phyloP scores from a whole-genome alignment of 352 stramenopile genomes.

The Phytopythium boreale region DNA sequence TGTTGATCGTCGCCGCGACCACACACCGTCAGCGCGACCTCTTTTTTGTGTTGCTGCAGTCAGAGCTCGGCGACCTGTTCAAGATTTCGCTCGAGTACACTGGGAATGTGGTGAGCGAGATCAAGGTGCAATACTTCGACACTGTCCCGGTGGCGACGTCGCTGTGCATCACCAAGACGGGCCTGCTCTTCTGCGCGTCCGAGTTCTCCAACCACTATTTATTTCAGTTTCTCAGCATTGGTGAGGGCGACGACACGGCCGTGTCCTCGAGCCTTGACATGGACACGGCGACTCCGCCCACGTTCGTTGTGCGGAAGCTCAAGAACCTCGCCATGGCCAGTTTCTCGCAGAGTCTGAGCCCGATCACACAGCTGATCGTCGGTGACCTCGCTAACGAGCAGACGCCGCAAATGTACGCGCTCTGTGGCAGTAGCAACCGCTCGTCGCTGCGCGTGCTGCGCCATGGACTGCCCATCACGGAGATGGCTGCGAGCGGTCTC shows the following conservation, averaged over 20 bases:
- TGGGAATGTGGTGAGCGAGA: conserved; percentile 72
- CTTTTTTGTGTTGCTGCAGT: conserved; percentile 98
- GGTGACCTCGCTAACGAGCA: conserved; percentile 95
- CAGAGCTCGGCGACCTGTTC: conserved; percentile 98
- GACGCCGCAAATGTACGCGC: conserved; percentile 95
- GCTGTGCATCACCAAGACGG: conserved; percentile 98
- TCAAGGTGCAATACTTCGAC: conserved; percentile 95
- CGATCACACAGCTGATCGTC: conserved; percentile 94
- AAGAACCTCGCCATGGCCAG: conserved; percentile 88
- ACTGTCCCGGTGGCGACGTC: conserved; percentile 92
- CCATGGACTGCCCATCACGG: conserved; percentile 95
- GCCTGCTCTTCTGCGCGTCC: conserved; percentile 94
- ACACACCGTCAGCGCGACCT: conserved; percentile 94
- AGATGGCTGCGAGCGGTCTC: conserved; percentile 96
- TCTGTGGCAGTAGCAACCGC: conserved; percentile 92
- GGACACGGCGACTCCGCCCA: conserved; percentile 55
- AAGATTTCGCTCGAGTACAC: conserved; percentile 95
- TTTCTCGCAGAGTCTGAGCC: conserved; percentile 86
- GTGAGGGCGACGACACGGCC: conserved; percentile 87
- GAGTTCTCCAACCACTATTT: conserved; percentile 98
- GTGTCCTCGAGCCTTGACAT: conserved; percentile 68
- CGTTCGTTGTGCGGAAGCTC: conserved; percentile 79
- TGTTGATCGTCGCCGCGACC: conserved; percentile 92
- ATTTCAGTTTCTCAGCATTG: conserved; percentile 97
- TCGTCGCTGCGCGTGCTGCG: conserved; percentile 95